Evolutionary conservation across 1,139 yeast species (phyloP).

Genomic region (Pichia sp.): DNA sequence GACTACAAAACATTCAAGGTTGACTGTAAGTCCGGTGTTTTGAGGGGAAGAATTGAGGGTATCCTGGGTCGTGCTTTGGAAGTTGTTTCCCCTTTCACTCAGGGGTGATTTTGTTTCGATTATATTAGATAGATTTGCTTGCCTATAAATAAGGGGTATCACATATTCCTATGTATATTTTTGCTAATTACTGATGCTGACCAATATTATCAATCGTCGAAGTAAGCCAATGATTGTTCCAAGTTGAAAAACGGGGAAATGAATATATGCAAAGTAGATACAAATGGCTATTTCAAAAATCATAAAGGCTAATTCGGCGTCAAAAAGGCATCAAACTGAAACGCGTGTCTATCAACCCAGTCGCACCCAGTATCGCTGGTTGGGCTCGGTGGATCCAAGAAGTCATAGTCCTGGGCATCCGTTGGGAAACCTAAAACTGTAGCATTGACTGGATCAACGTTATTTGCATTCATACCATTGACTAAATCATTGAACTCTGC

Average conservation of each 20-base stretch:
- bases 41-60: slow-evolving; percentile 77
- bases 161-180: no score
- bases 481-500: slow-evolving; percentile 11
- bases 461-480: slow-evolving; percentile 5
- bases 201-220: no score
- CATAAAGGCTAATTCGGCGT: slow-evolving; percentile 3
- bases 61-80: slow-evolving; percentile 71
- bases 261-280: no score
- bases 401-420: slow-evolving; percentile 10
- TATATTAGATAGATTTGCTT: no score
- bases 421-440: slow-evolving; percentile 5
- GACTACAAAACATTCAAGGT: slow-evolving; percentile 60
- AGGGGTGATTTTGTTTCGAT: no score
- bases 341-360: slow-evolving; percentile 42
- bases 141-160: no score
- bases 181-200: no score
- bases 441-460: slow-evolving; percentile 25
- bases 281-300: no score
- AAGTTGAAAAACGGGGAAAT: not conserved
- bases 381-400: slow-evolving; percentile 29
- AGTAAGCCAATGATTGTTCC: no score
- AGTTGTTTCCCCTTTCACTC: slow-evolving; percentile 84
- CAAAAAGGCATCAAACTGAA: slow-evolving; percentile 27
- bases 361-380: slow-evolving; percentile 45
- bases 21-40: slow-evolving; percentile 68